Percentiles rank a stretch among this genome's conserved stretches.
Evolutionary conservation across 2,329 filamentous ascomycete genomes (phyloP).

Genomic region (Pseudogymnoascus sp.): DNA sequence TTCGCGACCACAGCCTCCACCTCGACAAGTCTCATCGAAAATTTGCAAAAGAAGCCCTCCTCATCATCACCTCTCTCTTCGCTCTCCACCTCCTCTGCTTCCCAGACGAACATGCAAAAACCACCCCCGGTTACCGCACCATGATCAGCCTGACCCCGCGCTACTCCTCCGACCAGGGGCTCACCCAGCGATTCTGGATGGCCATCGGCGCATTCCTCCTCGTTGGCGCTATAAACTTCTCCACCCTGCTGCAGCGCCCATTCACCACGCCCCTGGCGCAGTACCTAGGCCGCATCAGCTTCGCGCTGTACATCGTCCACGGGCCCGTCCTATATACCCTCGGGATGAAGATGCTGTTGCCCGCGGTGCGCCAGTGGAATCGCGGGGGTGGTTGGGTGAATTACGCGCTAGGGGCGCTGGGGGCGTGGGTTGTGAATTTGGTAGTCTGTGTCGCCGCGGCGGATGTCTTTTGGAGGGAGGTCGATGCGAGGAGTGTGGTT

Average conservation of each 20-base stretch:
- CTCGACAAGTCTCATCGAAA: background rate
- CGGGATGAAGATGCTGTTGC: constrained; percentile 28
- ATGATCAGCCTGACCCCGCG: background rate
- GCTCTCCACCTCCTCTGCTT: background rate
- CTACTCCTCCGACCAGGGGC: background rate
- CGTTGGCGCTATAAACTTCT: constrained; percentile 24
- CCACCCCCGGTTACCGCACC: background rate
- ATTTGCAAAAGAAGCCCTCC: background rate
- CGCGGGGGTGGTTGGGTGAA: constrained; percentile 18
- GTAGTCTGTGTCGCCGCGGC: constrained; percentile 43
- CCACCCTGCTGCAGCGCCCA: constrained; percentile 29
- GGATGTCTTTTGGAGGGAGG: constrained; percentile 51
- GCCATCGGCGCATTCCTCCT: constrained; percentile 15
- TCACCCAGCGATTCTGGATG: constrained; percentile 15
- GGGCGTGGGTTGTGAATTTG: constrained; percentile 33
- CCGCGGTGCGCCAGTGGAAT: constrained; percentile 23
- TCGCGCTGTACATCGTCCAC: constrained; percentile 56
- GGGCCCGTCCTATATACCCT: constrained; percentile 52
- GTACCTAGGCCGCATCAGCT: constrained; percentile 56
- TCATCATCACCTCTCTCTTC: constrained; percentile 8
- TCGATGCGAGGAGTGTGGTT: constrained; percentile 45
- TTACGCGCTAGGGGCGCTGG: constrained; percentile 28
- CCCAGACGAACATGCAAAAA: constrained; percentile 23
- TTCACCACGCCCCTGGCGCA: constrained; percentile 44
- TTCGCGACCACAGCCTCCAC: background rate